Conservation (phyloP, 768 basidiomycete genomes). For the Hortiboletus campestris region DNA sequence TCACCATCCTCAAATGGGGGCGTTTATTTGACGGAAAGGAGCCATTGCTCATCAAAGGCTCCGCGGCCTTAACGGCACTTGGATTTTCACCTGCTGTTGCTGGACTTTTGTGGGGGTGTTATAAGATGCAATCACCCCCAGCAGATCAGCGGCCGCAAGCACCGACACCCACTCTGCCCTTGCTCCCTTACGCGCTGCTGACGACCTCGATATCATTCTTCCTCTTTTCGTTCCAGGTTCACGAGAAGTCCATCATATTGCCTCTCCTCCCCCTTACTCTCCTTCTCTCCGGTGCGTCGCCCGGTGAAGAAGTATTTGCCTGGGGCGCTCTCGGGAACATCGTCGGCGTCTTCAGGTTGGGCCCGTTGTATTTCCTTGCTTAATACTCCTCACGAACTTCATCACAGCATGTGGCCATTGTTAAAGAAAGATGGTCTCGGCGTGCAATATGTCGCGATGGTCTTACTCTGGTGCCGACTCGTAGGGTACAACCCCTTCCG, state of each 20-base stretch:
- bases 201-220: constrained; percentile 90
- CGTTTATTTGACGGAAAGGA: constrained; percentile 39
- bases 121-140: constrained; percentile 25
- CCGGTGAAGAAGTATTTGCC: constrained; percentile 24
- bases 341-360: constrained; percentile 84
- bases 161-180: constrained; percentile 54
- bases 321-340: constrained; percentile 59
- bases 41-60: constrained; percentile 57
- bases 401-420: constrained; percentile 88
- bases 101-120: constrained; percentile 41
- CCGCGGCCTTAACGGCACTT: constrained; percentile 61
- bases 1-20: constrained; percentile 79
- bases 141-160: neutral
- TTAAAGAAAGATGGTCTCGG: constrained; percentile 75
- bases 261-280: constrained; percentile 84
- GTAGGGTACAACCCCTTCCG: constrained; percentile 75
- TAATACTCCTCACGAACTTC: neutral
- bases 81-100: constrained; percentile 67
- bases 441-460: constrained; percentile 66
- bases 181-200: constrained; percentile 80
- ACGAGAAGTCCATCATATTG: constrained; percentile 89
- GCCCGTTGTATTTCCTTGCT: neutral
- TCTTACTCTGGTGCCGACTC: constrained; percentile 77
- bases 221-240: constrained; percentile 94
- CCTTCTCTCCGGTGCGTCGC: constrained; percentile 52